These are phyloP conservation scores for Cercospora sesami DNA, from an alignment of 2,329 filamentous ascomycete genomes.

Conservation along the genomic window DNA sequence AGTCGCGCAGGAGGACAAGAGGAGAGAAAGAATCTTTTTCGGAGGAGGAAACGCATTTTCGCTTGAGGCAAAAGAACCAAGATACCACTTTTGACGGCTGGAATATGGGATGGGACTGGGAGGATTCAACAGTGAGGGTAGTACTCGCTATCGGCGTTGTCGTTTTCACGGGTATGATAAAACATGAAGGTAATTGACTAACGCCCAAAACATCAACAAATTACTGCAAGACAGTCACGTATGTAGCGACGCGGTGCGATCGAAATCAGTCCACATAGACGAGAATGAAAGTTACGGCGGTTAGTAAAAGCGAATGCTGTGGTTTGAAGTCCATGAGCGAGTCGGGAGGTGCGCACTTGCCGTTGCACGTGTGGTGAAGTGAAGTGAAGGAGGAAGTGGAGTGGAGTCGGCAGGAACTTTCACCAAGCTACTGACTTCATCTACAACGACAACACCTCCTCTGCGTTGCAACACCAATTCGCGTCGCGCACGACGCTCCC, in stretches of 20 bases:
- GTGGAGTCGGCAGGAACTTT: not conserved
- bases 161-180: not conserved
- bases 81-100: constrained; percentile 19
- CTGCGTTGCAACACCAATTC: not conserved
- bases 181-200: constrained; percentile 18
- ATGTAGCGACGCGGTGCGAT: constrained; percentile 10
- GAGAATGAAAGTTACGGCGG: constrained; percentile 9
- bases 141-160: constrained; percentile 12
- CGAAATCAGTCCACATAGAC: constrained; percentile 9
- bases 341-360: not conserved
- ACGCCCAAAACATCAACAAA: constrained; percentile 3
- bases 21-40: not conserved
- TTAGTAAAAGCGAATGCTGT: not conserved
- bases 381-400: not conserved
- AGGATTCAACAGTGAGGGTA: not conserved
- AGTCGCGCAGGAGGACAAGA: not conserved
- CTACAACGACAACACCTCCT: not conserved
- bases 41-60: not conserved
- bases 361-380: not conserved
- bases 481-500: not conserved
- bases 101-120: constrained; percentile 5
- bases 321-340: not conserved
- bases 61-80: constrained; percentile 5
- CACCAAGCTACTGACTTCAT: not conserved
- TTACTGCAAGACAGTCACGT: constrained; percentile 10